Evolutionary conservation across 2,329 filamentous ascomycete species (phyloP).

Genomic region (Cercospora sp.): DNA sequence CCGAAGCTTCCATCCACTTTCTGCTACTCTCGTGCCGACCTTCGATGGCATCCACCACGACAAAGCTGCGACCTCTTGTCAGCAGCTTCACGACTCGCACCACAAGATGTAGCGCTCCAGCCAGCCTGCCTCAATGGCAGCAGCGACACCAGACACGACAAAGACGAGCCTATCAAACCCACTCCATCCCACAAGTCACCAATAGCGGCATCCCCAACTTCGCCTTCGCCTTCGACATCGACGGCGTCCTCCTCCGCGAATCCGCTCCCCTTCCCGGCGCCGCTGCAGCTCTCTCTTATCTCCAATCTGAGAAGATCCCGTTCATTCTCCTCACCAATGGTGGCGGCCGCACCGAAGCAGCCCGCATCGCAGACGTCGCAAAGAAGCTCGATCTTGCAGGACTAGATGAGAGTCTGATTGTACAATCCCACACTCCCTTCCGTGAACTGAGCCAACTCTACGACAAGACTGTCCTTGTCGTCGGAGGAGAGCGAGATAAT

Average conservation of each 20-base stretch:
- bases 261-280: conserved; percentile 78
- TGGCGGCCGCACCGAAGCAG: conserved; percentile 78
- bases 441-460: conserved; percentile 65
- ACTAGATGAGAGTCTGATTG: conserved; percentile 68
- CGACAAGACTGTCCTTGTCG: conserved; percentile 53
- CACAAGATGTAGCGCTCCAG: neutral
- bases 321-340: conserved; percentile 97
- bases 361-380: conserved; percentile 70
- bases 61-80: conserved; percentile 2
- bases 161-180: conserved; percentile 8
- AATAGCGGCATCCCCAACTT: conserved; percentile 45
- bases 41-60: conserved; percentile 9
- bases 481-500: conserved; percentile 52
- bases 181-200: conserved; percentile 13
- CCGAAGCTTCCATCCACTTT: neutral
- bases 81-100: neutral
- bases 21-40: neutral
- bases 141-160: neutral
- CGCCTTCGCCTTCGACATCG: conserved; percentile 69
- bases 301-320: conserved; percentile 74
- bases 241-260: conserved; percentile 89
- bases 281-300: conserved; percentile 67
- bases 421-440: conserved; percentile 92
- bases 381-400: conserved; percentile 61
- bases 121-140: neutral